Evolutionary conservation across 2,329 filamentous ascomycete species (phyloP), one percentile per base, ranked within the genome.

Genomic region (Thelonectria discophora): DNA sequence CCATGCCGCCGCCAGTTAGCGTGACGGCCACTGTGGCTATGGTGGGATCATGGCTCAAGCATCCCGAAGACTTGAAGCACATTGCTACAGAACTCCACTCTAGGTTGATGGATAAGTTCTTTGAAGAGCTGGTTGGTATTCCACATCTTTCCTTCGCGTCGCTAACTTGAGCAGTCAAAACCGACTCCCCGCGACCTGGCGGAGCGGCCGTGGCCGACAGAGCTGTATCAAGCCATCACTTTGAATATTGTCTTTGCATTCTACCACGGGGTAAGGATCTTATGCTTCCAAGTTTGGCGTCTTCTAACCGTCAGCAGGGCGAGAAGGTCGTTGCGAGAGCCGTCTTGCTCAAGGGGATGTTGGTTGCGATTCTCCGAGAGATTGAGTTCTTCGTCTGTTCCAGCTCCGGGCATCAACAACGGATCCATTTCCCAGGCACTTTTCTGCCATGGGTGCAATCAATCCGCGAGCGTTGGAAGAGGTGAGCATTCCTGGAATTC

Each of bases 201-300:
- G 11, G 66, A 72, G 12, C 55, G 63, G 49, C 58, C 69, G 8
- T 71, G 77, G 75, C 68, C 72, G 4, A 52, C 72, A 46, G 67
- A 74, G 18, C 66, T 74, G 0, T 79, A 76, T 43, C 74, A 78
- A 59, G 71, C 75, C 0, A 69, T 76, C 3, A 61, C 80, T 4
- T 55, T 80, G 3, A 77, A 78, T 27, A 74, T 80, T 1, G 70
- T 80, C 1, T 81, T 81, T 55, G 76, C 74, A 1, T 72, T 80
- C 10, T 74, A 78, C 20, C 71, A 69, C 1, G 76, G 76, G 4
- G 76, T 78, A 55, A 10, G 74, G 47, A 39, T 2, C 18, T 12
- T 12, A 13, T 0, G 3, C 3, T 1, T 40, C 15, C 6, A 2
- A 8, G 11, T 3, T 10, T 0, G 15, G 0, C 1, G 4, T 3